phyloP scores from a whole-genome alignment of 495 filamentous ascomycete species.

The Elaphomyces granulatus region DNA sequence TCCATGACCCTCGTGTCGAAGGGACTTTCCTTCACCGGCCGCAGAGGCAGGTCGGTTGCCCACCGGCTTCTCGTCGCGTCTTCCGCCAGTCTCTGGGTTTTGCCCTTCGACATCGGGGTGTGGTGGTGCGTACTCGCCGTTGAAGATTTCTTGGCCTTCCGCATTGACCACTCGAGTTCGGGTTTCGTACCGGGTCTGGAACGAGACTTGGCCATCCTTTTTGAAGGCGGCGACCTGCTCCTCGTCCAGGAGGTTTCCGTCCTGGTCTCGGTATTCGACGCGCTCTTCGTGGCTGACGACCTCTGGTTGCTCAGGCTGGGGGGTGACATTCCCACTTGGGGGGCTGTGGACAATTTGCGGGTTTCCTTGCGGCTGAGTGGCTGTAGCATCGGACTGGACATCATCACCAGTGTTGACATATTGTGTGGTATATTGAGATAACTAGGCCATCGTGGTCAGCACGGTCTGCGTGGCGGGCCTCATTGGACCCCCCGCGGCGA shows the following conservation, averaged over 20 bases:
- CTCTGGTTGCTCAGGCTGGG: constrained; percentile 31
- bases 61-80: constrained; percentile 22
- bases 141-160: constrained; percentile 52
- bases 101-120: constrained; percentile 70
- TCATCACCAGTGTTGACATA: constrained; percentile 11
- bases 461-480: constrained; percentile 8
- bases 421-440: constrained; percentile 29
- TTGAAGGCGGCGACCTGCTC: constrained; percentile 70
- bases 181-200: constrained; percentile 89
- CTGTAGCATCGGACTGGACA: constrained; percentile 13
- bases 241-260: constrained; percentile 76
- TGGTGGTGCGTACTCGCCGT: constrained; percentile 52
- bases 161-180: constrained; percentile 70
- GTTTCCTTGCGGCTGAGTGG: constrained; percentile 1
- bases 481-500: constrained; percentile 18
- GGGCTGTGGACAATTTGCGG: constrained; percentile 10
- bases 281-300: constrained; percentile 61
- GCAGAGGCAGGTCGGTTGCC: constrained; percentile 31
- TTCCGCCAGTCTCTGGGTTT: constrained; percentile 46
- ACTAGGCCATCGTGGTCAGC: constrained; percentile 15
- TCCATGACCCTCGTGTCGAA: constrained; percentile 36
- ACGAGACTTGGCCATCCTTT: constrained; percentile 70
- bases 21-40: constrained; percentile 48
- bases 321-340: constrained; percentile 22
- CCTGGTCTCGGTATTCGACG: constrained; percentile 87